Conservation (phyloP, 2,329 filamentous ascomycete genomes). For the Chrysoporthe puriensis region DNA sequence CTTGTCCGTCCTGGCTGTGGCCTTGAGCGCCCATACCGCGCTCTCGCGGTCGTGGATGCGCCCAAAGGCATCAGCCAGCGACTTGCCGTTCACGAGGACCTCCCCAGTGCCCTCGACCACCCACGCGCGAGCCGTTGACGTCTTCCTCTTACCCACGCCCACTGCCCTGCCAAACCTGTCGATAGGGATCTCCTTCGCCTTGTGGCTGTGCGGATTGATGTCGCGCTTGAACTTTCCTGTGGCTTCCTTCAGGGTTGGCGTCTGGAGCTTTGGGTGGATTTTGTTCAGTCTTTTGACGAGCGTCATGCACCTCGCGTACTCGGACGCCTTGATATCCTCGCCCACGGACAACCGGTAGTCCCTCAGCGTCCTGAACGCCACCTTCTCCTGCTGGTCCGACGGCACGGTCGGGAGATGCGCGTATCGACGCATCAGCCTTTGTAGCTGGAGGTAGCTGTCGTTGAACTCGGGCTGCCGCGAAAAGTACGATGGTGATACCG, state of each 20-base stretch:
- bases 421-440: slow-evolving; percentile 73
- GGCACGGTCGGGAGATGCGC: slow-evolving; percentile 71
- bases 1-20: slow-evolving; percentile 83
- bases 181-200: slow-evolving; percentile 64
- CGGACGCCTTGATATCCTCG: slow-evolving; percentile 74
- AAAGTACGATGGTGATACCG: slow-evolving; percentile 92
- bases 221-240: slow-evolving; percentile 74
- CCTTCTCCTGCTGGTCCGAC: slow-evolving; percentile 67
- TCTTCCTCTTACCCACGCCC: slow-evolving; percentile 85
- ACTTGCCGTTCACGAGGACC: slow-evolving; percentile 86
- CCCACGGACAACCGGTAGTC: slow-evolving; percentile 75
- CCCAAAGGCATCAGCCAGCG: slow-evolving; percentile 79
- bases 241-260: slow-evolving; percentile 66
- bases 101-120: slow-evolving; percentile 93
- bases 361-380: slow-evolving; percentile 79
- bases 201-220: slow-evolving; percentile 71
- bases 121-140: slow-evolving; percentile 81
- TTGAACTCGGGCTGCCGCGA: slow-evolving; percentile 83
- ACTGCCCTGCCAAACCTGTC: slow-evolving; percentile 79
- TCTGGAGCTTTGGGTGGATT: slow-evolving; percentile 80
- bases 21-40: slow-evolving; percentile 86
- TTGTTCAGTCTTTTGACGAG: slow-evolving; percentile 80
- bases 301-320: slow-evolving; percentile 77
- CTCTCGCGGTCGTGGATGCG: slow-evolving; percentile 93
- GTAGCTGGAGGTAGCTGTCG: slow-evolving; percentile 77